Conservation (phyloP, 73 alveolate genomes). For the Tetrahymena borealis region DNA sequence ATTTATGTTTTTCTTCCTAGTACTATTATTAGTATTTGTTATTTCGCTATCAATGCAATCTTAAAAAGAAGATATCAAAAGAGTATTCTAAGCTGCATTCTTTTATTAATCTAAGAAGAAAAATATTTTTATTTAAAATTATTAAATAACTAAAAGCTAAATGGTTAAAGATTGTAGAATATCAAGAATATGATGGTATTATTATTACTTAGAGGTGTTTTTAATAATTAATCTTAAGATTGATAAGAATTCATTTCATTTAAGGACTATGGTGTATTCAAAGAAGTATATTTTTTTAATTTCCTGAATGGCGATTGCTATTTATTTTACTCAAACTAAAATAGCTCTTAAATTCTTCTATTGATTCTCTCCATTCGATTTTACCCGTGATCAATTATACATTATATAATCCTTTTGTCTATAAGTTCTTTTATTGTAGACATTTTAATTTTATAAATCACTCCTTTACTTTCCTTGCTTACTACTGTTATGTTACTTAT, state of each 20-base stretch:
- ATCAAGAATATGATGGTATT: too few species aligned
- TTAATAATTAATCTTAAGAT: too few species aligned
- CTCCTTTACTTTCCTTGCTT: not conserved
- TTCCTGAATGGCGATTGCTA: not conserved
- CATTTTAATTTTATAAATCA: not conserved
- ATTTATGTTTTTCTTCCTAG: not conserved
- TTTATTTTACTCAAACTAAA: not conserved
- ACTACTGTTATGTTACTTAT: not conserved
- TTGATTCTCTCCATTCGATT: not conserved
- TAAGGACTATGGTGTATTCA: not conserved
- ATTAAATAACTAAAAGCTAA: too few species aligned
- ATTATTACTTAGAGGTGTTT: too few species aligned
- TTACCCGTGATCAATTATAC: not conserved
- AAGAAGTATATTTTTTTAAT: not conserved
- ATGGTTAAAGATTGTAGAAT: too few species aligned
- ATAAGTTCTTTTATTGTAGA: not conserved
- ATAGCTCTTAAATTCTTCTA: not conserved
- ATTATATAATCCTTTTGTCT: not conserved
- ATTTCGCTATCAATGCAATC: too few species aligned
- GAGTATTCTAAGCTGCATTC: too few species aligned
- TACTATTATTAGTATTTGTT: too few species aligned
- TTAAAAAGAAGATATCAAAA: too few species aligned
- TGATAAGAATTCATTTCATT: not conserved
- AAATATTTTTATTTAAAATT: too few species aligned
- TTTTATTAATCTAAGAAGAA: too few species aligned